These are phyloP conservation scores for Epithemia pelagica DNA, from an alignment of 108 stramenopile genomes.

Conservation along the genomic window DNA sequence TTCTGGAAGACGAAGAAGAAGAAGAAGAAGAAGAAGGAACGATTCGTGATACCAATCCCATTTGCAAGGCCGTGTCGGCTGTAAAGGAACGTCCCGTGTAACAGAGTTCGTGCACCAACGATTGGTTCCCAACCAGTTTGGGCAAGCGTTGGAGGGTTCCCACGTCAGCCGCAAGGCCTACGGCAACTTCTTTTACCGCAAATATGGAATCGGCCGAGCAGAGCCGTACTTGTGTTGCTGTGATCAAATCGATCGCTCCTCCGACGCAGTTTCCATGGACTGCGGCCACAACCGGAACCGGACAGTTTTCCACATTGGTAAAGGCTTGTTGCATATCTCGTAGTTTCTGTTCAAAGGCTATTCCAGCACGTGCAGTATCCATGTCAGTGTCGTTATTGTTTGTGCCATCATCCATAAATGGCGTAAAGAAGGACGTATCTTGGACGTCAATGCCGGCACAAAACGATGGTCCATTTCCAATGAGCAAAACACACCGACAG, in stretches of 20 bases:
- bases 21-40: background rate
- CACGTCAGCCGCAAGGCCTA: conserved; percentile 75
- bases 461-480: conserved; percentile 55
- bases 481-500: conserved; percentile 54
- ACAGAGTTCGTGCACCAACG: conserved; percentile 58
- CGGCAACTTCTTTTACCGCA: conserved; percentile 54
- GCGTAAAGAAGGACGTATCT: conserved; percentile 41
- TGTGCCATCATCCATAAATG: conserved; percentile 3
- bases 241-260: conserved; percentile 62
- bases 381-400: background rate
- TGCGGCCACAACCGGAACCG: conserved; percentile 70
- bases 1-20: background rate
- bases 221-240: conserved; percentile 61
- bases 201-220: conserved; percentile 45
- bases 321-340: conserved; percentile 67
- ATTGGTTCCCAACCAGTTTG: conserved; percentile 58
- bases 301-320: conserved; percentile 64
- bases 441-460: conserved; percentile 66
- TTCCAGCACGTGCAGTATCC: conserved; percentile 52
- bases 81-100: conserved; percentile 61
- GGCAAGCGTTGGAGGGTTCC: conserved; percentile 75
- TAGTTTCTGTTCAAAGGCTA: conserved; percentile 60
- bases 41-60: conserved; percentile 65
- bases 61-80: conserved; percentile 41
- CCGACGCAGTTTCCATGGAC: conserved; percentile 74